phyloP scores from a whole-genome alignment of 129 eudicot species.

The Chrysanthemum seticuspe region DNA sequence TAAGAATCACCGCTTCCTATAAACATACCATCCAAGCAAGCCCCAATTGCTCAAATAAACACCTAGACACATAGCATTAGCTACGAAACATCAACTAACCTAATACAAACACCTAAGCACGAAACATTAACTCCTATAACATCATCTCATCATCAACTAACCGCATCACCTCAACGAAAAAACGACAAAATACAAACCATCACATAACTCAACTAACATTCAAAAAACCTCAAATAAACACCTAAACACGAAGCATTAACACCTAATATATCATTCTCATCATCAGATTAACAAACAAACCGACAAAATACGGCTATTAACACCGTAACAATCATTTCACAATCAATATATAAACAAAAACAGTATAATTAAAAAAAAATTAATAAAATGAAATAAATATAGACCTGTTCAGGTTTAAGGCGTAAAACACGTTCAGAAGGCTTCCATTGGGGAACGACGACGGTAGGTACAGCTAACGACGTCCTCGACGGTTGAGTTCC shows the following conservation, averaged over 20 bases:
- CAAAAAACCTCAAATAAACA: too few relatives aligned
- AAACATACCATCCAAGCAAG: too few relatives aligned
- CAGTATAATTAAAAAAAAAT: not conserved
- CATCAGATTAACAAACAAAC: too few relatives aligned
- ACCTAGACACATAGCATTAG: too few relatives aligned
- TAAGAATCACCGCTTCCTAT: too few relatives aligned
- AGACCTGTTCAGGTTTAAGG: constrained; percentile 75
- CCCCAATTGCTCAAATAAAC: too few relatives aligned
- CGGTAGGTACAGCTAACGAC: constrained; percentile 44
- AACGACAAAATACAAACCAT: not conserved
- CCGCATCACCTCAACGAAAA: not conserved
- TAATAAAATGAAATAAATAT: not conserved
- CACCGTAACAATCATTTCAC: not conserved
- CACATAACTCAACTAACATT: not conserved
- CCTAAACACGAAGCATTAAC: too few relatives aligned
- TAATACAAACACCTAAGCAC: too few relatives aligned
- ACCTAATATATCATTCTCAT: too few relatives aligned
- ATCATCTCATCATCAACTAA: not conserved
- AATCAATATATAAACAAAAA: not conserved
- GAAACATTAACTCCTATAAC: too few relatives aligned
- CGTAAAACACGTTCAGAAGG: constrained; percentile 80
- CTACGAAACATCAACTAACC: too few relatives aligned
- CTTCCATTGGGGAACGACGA: constrained; percentile 61
- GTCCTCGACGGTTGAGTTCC: constrained; percentile 33
- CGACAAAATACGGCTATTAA: not conserved